phyloP scores from a whole-genome alignment of 108 stramenopile genomes.

The Nitzschia sp. region DNA sequence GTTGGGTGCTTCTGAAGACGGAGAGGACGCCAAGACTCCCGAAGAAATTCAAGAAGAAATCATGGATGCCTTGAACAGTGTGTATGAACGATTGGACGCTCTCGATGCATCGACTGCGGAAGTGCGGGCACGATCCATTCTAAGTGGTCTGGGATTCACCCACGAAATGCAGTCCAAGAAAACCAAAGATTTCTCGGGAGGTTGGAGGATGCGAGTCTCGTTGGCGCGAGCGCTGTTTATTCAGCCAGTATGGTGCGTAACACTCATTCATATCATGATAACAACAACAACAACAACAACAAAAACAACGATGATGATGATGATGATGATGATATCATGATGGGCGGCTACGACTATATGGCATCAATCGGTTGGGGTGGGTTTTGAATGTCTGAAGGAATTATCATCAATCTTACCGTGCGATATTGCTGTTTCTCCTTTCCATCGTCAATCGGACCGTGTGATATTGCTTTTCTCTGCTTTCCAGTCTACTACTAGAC shows the following conservation, averaged over 20 bases:
- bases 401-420: background rate
- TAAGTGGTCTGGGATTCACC: constrained; percentile 96
- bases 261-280: constrained; percentile 22
- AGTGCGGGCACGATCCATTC: constrained; percentile 93
- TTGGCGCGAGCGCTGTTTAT: constrained; percentile 96
- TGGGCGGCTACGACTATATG: no score
- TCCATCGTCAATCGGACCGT: no score
- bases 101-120: constrained; percentile 97
- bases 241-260: constrained; percentile 82
- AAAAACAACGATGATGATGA: no score
- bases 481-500: constrained; percentile 79
- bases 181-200: constrained; percentile 96
- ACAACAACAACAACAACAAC: no score
- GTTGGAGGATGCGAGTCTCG: constrained; percentile 98
- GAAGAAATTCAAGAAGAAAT: constrained; percentile 88
- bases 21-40: constrained; percentile 51
- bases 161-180: constrained; percentile 90
- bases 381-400: background rate
- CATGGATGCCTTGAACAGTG: constrained; percentile 86
- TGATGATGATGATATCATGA: no score
- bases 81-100: constrained; percentile 97
- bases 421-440: background rate
- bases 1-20: constrained; percentile 19
- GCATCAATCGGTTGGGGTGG: background rate
- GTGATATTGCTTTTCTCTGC: constrained; percentile 24